A percentile compares a stretch with the other conserved stretches of the same genome.
Conservation (phyloP, 352 stramenopile genomes). For the Albugo laibachii region DNA sequence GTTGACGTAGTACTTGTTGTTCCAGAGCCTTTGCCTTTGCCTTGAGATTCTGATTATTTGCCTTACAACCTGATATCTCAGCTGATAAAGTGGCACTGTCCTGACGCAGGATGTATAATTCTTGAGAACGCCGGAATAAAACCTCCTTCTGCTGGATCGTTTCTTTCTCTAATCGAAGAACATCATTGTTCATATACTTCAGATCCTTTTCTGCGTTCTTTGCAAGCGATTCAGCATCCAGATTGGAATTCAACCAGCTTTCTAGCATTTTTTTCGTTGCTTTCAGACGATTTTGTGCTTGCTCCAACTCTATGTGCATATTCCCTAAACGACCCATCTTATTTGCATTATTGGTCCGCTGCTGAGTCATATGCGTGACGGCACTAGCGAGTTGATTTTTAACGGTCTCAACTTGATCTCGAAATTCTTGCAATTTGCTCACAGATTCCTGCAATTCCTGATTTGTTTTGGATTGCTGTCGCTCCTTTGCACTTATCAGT, state of each 20-base stretch:
- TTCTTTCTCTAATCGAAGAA: conserved; percentile 53
- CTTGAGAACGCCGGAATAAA: conserved; percentile 84
- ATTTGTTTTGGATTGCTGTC: conserved; percentile 43
- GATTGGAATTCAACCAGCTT: conserved; percentile 35
- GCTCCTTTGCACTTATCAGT: conserved; percentile 48
- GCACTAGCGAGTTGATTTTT: conserved; percentile 81
- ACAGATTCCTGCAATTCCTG: conserved; percentile 38
- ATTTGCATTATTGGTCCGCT: conserved; percentile 58
- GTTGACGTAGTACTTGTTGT: conserved; percentile 70
- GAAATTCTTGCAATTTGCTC: conserved; percentile 54
- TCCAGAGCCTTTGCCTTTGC: conserved; percentile 86
- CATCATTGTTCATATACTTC: conserved; percentile 33
- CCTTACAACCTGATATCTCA: conserved; percentile 84
- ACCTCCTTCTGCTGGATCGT: conserved; percentile 78
- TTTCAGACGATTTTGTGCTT: conserved; percentile 49
- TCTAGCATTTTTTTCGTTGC: conserved; percentile 62
- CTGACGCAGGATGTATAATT: conserved; percentile 72
- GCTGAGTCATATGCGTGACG: conserved; percentile 67
- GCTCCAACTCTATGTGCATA: conserved; percentile 59
- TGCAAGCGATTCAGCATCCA: conserved; percentile 61
- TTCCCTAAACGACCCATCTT: conserved; percentile 50
- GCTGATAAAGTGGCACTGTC: conserved; percentile 77
- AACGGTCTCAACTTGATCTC: conserved; percentile 83
- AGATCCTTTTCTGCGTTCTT: conserved; percentile 74
- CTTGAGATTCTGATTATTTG: conserved; percentile 69